phyloP scores from a whole-genome alignment of 1,284 basidiomycete species.

The Polyporus tsugae region DNA sequence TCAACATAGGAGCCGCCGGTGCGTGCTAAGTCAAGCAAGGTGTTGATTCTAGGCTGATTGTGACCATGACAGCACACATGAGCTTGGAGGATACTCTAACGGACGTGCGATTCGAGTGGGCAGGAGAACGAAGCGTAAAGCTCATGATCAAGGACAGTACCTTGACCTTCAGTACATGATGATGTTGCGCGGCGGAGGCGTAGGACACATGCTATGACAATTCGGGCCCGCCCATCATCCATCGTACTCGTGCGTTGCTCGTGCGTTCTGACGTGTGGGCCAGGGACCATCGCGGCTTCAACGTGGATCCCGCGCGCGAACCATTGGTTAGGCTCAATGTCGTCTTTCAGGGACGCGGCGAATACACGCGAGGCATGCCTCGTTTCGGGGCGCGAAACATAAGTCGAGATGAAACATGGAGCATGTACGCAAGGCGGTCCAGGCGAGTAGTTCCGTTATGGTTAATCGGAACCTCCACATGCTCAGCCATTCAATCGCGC shows the following conservation, averaged over 20 bases:
- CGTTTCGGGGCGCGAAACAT: constrained; percentile 16
- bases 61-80: constrained; percentile 63
- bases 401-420: constrained; percentile 6
- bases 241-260: neutral
- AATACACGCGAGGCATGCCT: constrained; percentile 10
- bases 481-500: constrained; percentile 5
- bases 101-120: constrained; percentile 85
- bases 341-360: neutral
- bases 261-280: constrained; percentile 9
- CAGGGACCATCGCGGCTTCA: neutral
- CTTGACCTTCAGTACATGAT: constrained; percentile 82
- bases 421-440: constrained; percentile 7
- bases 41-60: neutral
- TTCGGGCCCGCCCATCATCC: neutral
- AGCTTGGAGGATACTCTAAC: constrained; percentile 75
- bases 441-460: constrained; percentile 19
- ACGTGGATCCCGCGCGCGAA: neutral
- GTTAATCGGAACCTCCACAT: constrained; percentile 19
- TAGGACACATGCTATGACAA: constrained; percentile 13
- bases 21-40: constrained; percentile 27
- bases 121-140: constrained; percentile 80
- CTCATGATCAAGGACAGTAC: constrained; percentile 83
- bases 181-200: neutral
- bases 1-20: constrained; percentile 76
- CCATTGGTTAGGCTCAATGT: constrained; percentile 8